Evolutionary conservation across 176 grass and related monocot genomes (phyloP), one percentile per base, ranked within the genome.

Genomic region (Stipa capillata): DNA sequence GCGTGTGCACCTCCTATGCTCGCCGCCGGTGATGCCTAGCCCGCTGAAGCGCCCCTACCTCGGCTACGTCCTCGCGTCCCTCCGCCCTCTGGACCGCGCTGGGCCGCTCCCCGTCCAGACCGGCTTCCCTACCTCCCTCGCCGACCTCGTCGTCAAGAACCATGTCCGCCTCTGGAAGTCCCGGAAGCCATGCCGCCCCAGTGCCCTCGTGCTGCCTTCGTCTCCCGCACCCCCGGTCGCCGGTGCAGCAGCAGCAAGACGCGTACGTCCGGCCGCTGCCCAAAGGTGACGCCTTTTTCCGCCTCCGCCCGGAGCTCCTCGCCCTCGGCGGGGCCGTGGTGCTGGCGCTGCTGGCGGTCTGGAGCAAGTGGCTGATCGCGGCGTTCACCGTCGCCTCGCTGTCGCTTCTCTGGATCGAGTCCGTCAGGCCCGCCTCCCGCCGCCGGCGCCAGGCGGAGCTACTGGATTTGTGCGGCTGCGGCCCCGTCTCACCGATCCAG

Each of bases 51-150:
- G 87, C 85, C 56, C 70, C 17, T 83, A 63, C 61, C 33, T 60
- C 79, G 44, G 17, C 77, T 82, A 85, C 27, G 72, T 93, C 67
- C 82, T 93, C 68, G 56, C 82, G 18, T 89, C 84, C 5, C 85
- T 94, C 61, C 85, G 82, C 10, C 69, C n/a, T n/a, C n/a, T 23
- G 20, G 37, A 77, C 1, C 14, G 69, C 73, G 37, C 80, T 2
- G 69, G 79, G 0, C 73, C 88, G 1, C 79, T 87, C 36, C 86
- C 87, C 1, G 82, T 97, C 21, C 94, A 91, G 86, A 91, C 94
- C 29, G 94, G 94, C 37, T 97, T 97, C 69, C 94, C 94, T 1
- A 97, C 94, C 65, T 94, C 91, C 63, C 81, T 97, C 42, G 94
- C 91, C 18, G 91, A 94, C 52, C 72, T 94, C 82, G 68, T 91